Evolutionary conservation across 2,329 filamentous ascomycete species (phyloP).

Genomic region (Verticillium albo-atrum): DNA sequence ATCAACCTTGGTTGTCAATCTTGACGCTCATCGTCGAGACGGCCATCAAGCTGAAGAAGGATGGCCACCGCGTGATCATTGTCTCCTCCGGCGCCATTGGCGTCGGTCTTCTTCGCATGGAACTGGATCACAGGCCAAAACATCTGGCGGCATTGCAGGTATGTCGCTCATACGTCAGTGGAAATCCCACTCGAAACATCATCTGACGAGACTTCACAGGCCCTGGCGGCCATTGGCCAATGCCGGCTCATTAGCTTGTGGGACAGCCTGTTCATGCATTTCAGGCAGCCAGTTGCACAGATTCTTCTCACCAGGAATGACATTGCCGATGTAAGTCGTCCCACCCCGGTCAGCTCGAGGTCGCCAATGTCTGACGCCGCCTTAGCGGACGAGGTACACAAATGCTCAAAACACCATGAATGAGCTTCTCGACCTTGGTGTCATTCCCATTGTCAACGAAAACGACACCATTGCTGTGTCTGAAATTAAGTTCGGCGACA

Average conservation of each 20-base stretch:
- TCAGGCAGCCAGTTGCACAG: constrained; percentile 88
- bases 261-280: constrained; percentile 86
- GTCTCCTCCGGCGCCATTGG: constrained; percentile 97
- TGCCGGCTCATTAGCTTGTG: constrained; percentile 92
- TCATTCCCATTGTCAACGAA: constrained; percentile 98
- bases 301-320: constrained; percentile 93
- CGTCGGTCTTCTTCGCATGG: constrained; percentile 86
- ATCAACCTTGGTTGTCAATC: constrained; percentile 88
- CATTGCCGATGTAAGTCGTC: constrained; percentile 74
- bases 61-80: constrained; percentile 92
- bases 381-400: constrained; percentile 79
- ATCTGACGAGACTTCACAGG: constrained; percentile 37
- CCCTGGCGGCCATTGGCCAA: constrained; percentile 92
- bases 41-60: constrained; percentile 76
- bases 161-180: constrained; percentile 12
- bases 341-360: neutral
- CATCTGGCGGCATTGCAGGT: constrained; percentile 84
- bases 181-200: neutral
- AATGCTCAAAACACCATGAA: constrained; percentile 95
- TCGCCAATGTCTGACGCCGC: constrained; percentile 10
- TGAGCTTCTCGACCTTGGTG: constrained; percentile 87
- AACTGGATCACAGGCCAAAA: constrained; percentile 82
- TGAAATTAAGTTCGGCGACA: constrained; percentile 99
- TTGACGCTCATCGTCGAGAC: constrained; percentile 93
- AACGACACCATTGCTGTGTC: constrained; percentile 96